Conservation (phyloP, 352 stramenopile species). For the Phytopythium helicoides region DNA sequence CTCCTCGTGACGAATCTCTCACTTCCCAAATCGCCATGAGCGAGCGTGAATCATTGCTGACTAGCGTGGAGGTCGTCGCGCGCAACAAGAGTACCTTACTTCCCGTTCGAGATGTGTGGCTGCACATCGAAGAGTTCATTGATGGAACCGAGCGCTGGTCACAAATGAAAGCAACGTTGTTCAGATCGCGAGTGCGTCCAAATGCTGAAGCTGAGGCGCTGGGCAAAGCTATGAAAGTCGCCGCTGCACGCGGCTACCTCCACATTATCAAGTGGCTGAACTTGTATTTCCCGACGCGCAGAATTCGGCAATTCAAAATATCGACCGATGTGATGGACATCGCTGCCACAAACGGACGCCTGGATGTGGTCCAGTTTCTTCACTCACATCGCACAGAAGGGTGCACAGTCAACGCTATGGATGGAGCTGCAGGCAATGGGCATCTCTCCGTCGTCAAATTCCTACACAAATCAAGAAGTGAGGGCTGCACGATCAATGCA, state of each 20-base stretch:
- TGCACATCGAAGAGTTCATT: neutral
- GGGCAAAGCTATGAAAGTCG: neutral
- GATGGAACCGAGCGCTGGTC: neutral
- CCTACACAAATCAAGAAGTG: constrained; percentile 12
- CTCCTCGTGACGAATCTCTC: no score
- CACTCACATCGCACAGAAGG: constrained; percentile 28
- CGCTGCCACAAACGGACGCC: constrained; percentile 17
- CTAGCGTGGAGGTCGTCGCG: no score
- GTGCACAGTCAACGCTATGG: constrained; percentile 29
- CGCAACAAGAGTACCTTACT: neutral
- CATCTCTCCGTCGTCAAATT: constrained; percentile 27
- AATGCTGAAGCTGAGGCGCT: constrained; percentile 1
- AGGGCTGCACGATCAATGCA: constrained; percentile 18
- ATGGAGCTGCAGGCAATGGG: constrained; percentile 20
- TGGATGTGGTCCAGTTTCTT: constrained; percentile 27
- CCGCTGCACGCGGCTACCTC: constrained; percentile 7
- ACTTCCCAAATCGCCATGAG: no score
- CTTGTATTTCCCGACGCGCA: constrained; percentile 15
- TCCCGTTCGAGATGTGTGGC: neutral
- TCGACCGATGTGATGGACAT: constrained; percentile 14
- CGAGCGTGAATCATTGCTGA: no score
- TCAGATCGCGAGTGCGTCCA: neutral
- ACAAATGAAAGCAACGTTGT: neutral
- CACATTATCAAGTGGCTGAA: constrained; percentile 24
- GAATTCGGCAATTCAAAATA: constrained; percentile 12